These are phyloP conservation scores for Microsporum ferrugineum DNA, from an alignment of 2,329 filamentous ascomycete species.

Conservation along the genomic window DNA sequence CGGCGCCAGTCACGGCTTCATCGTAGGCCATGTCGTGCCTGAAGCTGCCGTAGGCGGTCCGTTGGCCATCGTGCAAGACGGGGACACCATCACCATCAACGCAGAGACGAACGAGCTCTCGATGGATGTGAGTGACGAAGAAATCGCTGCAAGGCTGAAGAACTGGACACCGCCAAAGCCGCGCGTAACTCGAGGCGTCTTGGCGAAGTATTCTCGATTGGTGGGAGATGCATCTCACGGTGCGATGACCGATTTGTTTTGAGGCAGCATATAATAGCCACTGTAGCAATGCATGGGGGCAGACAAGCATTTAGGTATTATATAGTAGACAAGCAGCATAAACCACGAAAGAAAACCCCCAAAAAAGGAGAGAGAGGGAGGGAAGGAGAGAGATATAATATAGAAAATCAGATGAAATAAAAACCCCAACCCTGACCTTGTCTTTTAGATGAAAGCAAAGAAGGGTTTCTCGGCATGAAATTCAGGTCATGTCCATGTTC, in stretches of 20 bases:
- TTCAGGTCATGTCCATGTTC: background rate
- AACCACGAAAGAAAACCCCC: too few relatives aligned
- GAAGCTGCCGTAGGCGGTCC: slow-evolving; percentile 79
- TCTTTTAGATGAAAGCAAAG: background rate
- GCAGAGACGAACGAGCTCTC: slow-evolving; percentile 61
- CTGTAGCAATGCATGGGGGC: too few relatives aligned
- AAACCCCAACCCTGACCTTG: background rate
- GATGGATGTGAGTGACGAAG: slow-evolving; percentile 61
- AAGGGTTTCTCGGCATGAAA: background rate
- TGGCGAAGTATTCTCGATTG: slow-evolving; percentile 81
- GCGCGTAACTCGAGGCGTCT: slow-evolving; percentile 64
- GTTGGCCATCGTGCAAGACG: slow-evolving; percentile 70
- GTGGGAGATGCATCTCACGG: slow-evolving; percentile 89
- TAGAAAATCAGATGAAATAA: background rate
- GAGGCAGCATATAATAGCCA: background rate
- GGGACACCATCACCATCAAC: slow-evolving; percentile 71
- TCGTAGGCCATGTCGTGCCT: slow-evolving; percentile 84
- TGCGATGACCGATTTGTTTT: slow-evolving; percentile 72
- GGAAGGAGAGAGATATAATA: background rate
- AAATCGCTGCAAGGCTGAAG: slow-evolving; percentile 52
- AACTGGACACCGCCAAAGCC: slow-evolving; percentile 61
- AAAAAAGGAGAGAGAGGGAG: background rate
- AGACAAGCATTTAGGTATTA: too few relatives aligned
- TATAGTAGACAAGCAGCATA: too few relatives aligned
- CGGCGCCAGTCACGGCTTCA: slow-evolving; percentile 80